phyloP scores from a whole-genome alignment of 805 yeast genomes.

The Dipodascopsis uninucleata region DNA sequence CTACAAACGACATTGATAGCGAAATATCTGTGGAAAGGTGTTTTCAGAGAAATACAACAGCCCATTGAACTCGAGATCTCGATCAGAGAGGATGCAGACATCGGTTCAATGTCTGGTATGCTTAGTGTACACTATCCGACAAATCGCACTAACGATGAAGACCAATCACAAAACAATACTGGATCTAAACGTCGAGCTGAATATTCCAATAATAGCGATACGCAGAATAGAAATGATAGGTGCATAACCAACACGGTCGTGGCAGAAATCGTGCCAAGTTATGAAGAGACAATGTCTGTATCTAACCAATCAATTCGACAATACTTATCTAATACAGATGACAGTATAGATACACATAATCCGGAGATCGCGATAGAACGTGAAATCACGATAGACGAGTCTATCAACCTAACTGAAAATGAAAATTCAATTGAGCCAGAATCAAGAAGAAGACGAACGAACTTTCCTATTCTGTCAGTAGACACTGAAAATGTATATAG shows the following conservation, averaged over 20 bases:
- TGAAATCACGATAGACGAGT: too few species aligned
- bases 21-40: slow-evolving; percentile 13
- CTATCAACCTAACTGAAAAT: too few species aligned
- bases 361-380: neutral
- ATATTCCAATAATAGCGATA: too few species aligned
- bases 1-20: slow-evolving; percentile 11
- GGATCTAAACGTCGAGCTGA: too few species aligned
- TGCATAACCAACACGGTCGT: slow-evolving; percentile 1
- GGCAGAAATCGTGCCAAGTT: slow-evolving; percentile 20
- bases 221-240: too few species aligned
- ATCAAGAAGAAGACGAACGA: too few species aligned
- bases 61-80: slow-evolving; percentile 12
- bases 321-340: neutral
- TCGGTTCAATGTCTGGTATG: slow-evolving; percentile 10
- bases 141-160: neutral
- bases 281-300: slow-evolving; percentile 12
- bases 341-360: neutral
- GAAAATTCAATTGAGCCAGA: too few species aligned
- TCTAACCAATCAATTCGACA: slow-evolving; percentile 3
- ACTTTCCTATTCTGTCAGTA: neutral
- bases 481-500: slow-evolving; percentile 1
- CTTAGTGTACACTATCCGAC: slow-evolving; percentile 5
- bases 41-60: slow-evolving; percentile 12
- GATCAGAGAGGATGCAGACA: slow-evolving; percentile 8
- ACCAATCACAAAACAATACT: neutral